Percentiles rank a stretch among this genome's conserved stretches.
These are phyloP conservation scores for Scheffersomyces cryptocercus DNA, from an alignment of 1,139 yeast species.

Conservation along the genomic window DNA sequence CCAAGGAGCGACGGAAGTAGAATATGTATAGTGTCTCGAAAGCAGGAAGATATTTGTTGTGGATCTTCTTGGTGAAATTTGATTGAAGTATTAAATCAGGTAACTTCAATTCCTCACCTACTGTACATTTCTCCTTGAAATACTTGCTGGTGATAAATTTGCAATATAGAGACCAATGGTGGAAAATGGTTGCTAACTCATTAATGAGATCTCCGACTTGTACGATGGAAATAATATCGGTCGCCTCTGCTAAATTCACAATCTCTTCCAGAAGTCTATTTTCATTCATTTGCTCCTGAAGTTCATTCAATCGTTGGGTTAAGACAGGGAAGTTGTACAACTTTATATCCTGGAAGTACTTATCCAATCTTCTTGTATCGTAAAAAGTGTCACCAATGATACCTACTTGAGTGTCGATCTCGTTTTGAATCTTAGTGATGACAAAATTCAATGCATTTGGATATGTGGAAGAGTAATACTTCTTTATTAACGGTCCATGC, in stretches of 20 bases:
- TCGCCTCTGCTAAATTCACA: conserved; percentile 13
- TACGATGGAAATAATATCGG: conserved; percentile 44
- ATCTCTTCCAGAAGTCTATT: conserved; percentile 3
- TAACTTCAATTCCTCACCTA: conserved; percentile 24
- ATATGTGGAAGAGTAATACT: conserved; percentile 60
- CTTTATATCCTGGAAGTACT: conserved; percentile 56
- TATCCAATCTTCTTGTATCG: conserved; percentile 65
- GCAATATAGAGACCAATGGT: conserved; percentile 85
- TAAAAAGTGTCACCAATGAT: conserved; percentile 83
- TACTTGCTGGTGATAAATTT: conserved; percentile 69
- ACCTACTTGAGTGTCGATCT: conserved; percentile 90
- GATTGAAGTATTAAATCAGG: conserved; percentile 64
- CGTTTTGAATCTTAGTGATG: conserved; percentile 73
- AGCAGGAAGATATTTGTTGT: conserved; percentile 53
- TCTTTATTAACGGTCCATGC: conserved; percentile 76
- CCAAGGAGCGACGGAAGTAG: conserved; percentile 76
- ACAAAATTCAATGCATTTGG: conserved; percentile 64
- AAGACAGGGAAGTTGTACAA: conserved; percentile 58
- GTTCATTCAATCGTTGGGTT: conserved; percentile 23
- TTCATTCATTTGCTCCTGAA: conserved; percentile 14
- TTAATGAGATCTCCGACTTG: conserved; percentile 58
- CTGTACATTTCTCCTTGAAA: conserved; percentile 10
- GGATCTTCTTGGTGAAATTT: conserved; percentile 60
- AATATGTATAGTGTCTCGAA: conserved; percentile 65
- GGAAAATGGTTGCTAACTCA: conserved; percentile 75